Percentiles rank a stretch among this genome's conserved stretches.
Conservation (phyloP, 2,329 filamentous ascomycete species). For the Pseudogymnoascus sp. region DNA sequence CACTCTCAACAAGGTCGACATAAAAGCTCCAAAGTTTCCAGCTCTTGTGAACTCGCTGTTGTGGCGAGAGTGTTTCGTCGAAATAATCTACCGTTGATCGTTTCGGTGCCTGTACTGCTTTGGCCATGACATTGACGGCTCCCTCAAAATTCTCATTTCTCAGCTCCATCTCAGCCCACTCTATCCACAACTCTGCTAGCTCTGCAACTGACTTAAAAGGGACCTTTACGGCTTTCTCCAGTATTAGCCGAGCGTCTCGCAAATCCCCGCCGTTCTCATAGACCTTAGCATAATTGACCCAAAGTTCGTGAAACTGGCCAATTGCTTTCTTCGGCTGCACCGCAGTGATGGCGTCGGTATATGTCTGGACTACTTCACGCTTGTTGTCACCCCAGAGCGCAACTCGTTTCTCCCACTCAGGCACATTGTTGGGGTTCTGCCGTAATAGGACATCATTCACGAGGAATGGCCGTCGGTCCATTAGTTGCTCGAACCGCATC, state of each 20-base stretch:
- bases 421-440: constrained; percentile 93
- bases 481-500: constrained; percentile 96
- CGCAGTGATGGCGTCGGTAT: constrained; percentile 86
- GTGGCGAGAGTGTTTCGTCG: constrained; percentile 85
- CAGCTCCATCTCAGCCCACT: constrained; percentile 98
- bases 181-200: constrained; percentile 96
- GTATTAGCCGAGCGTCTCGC: constrained; percentile 78
- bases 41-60: constrained; percentile 96
- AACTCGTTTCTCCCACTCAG: constrained; percentile 97
- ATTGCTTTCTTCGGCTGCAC: constrained; percentile 92
- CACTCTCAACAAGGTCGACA: constrained; percentile 93
- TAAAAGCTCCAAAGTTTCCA: constrained; percentile 99
- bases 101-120: constrained; percentile 94
- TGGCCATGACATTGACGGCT: constrained; percentile 92
- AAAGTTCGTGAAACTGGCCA: constrained; percentile 88
- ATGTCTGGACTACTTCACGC: constrained; percentile 84
- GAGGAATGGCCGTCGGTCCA: constrained; percentile 93
- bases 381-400: constrained; percentile 92
- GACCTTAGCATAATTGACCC: constrained; percentile 95
- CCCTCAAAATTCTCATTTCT: constrained; percentile 93
- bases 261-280: constrained; percentile 86
- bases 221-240: constrained; percentile 97
- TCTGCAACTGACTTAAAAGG: constrained; percentile 97
- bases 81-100: constrained; percentile 99
- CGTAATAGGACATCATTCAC: constrained; percentile 92